Evolutionary conservation across 306 rosid species (phyloP).

Genomic region (Malus sieversii): DNA sequence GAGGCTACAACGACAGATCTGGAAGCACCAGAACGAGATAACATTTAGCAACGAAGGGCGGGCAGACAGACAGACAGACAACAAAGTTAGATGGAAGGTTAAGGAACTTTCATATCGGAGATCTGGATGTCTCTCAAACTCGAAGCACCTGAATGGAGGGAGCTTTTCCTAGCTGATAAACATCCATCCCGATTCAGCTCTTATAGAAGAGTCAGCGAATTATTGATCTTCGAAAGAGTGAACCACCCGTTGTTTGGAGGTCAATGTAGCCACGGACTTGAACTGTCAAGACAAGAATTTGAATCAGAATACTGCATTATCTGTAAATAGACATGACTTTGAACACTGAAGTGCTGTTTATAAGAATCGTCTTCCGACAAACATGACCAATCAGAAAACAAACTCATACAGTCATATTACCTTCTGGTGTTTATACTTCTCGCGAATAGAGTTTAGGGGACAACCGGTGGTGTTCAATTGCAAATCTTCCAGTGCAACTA

Average conservation of each 20-base stretch:
- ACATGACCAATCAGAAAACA: not conserved
- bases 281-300: slow-evolving; percentile 43
- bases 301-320: not conserved
- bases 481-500: slow-evolving; percentile 63
- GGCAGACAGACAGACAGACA: not conserved
- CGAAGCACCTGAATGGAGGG: slow-evolving; percentile 1
- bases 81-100: slow-evolving; percentile 13
- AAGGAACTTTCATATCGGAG: slow-evolving; percentile 11
- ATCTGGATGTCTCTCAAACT: slow-evolving; percentile 12
- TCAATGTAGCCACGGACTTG: slow-evolving; percentile 55
- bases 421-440: slow-evolving; percentile 72
- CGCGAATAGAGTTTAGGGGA: slow-evolving; percentile 54
- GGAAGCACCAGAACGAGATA: slow-evolving; percentile 37
- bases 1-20: slow-evolving; percentile 34
- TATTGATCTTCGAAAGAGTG: slow-evolving; percentile 44
- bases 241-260: slow-evolving; percentile 37
- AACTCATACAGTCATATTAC: slow-evolving; percentile 19
- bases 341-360: not conserved
- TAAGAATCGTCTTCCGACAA: not conserved
- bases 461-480: slow-evolving; percentile 56
- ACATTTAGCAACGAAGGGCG: slow-evolving; percentile 15
- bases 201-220: slow-evolving; percentile 16
- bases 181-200: slow-evolving; percentile 5
- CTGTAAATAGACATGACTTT: not conserved
- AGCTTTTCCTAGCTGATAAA: not conserved